These are phyloP conservation scores for Penicillium diatomitis DNA, from an alignment of 495 filamentous ascomycete genomes.

Conservation along the genomic window DNA sequence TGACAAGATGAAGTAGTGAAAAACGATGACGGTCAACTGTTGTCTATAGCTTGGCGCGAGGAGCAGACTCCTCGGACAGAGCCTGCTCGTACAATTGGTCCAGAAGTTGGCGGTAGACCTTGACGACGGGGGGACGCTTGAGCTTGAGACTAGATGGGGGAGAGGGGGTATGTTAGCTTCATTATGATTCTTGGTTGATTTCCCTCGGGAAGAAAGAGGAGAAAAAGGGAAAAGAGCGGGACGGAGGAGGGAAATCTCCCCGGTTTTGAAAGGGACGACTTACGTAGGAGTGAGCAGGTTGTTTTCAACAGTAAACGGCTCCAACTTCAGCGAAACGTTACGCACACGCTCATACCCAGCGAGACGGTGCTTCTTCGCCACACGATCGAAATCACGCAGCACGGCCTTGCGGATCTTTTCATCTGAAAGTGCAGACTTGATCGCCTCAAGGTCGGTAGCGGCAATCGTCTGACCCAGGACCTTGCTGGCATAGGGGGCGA, in stretches of 20 bases:
- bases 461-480: slow-evolving; percentile 59
- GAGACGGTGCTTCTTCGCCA: slow-evolving; percentile 78
- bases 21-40: not conserved
- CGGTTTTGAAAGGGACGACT: slow-evolving; percentile 29
- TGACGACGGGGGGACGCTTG: slow-evolving; percentile 82
- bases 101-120: slow-evolving; percentile 62
- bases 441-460: slow-evolving; percentile 50
- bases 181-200: no score
- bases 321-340: slow-evolving; percentile 64
- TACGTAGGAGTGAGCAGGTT: slow-evolving; percentile 93
- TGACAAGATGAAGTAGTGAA: not conserved
- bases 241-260: not conserved
- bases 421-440: slow-evolving; percentile 58
- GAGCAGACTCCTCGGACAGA: slow-evolving; percentile 41
- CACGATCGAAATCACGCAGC: slow-evolving; percentile 67
- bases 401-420: slow-evolving; percentile 62
- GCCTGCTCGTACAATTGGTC: slow-evolving; percentile 76
- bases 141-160: slow-evolving; percentile 64
- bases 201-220: not conserved
- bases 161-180: slow-evolving; percentile 18
- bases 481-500: slow-evolving; percentile 68
- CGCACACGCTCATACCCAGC: slow-evolving; percentile 80
- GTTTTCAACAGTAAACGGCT: slow-evolving; percentile 93
- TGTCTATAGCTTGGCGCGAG: slow-evolving; percentile 42
- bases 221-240: not conserved